Percentiles rank a stretch among this genome's conserved stretches.
These are phyloP conservation scores for Apiospora kogelbergensis DNA, from an alignment of 2,329 filamentous ascomycete genomes.

Conservation along the genomic window DNA sequence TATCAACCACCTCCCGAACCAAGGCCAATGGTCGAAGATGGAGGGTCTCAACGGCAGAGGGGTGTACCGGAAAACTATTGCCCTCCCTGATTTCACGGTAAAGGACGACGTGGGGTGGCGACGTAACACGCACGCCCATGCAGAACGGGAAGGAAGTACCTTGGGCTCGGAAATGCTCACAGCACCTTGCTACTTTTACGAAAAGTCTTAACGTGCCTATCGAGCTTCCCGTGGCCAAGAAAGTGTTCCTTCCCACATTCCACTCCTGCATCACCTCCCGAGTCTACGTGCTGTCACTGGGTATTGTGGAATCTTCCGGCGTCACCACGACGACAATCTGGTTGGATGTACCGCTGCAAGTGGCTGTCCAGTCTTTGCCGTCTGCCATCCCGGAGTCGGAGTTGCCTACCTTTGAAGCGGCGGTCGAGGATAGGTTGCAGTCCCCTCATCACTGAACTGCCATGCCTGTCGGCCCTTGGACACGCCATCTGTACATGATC, in stretches of 20 bases:
- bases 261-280: slow-evolving; percentile 57
- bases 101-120: slow-evolving; percentile 42
- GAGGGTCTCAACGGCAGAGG: slow-evolving; percentile 40
- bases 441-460: not conserved
- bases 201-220: slow-evolving; percentile 48
- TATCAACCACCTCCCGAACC: slow-evolving; percentile 48
- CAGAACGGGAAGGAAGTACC: slow-evolving; percentile 41
- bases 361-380: slow-evolving; percentile 41
- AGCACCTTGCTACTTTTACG: slow-evolving; percentile 37
- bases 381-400: slow-evolving; percentile 28
- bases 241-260: slow-evolving; percentile 55
- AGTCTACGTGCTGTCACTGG: slow-evolving; percentile 49
- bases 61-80: slow-evolving; percentile 45
- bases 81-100: slow-evolving; percentile 34
- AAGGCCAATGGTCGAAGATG: slow-evolving; percentile 41
- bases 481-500: not conserved
- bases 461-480: not conserved
- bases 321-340: too few species aligned
- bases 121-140: slow-evolving; percentile 30
- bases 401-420: slow-evolving; percentile 51
- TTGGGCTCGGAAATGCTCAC: slow-evolving; percentile 41
- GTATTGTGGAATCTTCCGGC: too few species aligned
- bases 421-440: slow-evolving; percentile 39
- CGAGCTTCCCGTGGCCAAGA: slow-evolving; percentile 44
- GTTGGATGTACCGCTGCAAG: slow-evolving; percentile 49